A percentile compares a stretch with the other conserved stretches of the same genome.
Conservation (phyloP, 495 filamentous ascomycete genomes). For the Daldinia concentrica region DNA sequence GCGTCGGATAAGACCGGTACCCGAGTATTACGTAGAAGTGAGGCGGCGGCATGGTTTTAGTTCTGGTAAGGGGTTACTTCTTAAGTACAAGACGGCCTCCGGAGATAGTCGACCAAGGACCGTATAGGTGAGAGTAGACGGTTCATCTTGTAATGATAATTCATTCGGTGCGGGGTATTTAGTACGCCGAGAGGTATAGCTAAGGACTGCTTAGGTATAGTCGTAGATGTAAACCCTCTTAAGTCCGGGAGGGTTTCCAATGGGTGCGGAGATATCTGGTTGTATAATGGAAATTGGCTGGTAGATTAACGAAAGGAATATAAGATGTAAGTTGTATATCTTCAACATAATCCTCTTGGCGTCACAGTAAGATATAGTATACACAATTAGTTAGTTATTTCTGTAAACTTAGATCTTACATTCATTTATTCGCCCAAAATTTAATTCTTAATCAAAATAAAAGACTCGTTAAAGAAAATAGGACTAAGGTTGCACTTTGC, state of each 20-base stretch:
- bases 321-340: neutral
- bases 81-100: neutral
- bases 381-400: neutral
- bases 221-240: neutral
- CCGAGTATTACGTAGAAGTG: neutral
- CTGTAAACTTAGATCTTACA: neutral
- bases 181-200: neutral
- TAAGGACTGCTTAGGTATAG: too few species aligned
- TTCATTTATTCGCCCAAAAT: too few species aligned
- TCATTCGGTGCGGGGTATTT: neutral
- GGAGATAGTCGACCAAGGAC: neutral
- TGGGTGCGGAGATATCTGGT: neutral
- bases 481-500: too few species aligned
- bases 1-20: neutral
- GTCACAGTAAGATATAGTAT: neutral
- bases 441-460: too few species aligned
- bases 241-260: neutral
- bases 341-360: neutral
- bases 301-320: neutral
- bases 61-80: neutral
- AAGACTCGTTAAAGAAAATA: too few species aligned
- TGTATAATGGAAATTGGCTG: too few species aligned
- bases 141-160: neutral
- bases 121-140: neutral
- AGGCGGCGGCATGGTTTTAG: neutral